Evolutionary conservation across 1,139 yeast species (phyloP).

Genomic region (Candida tetrigidarum): DNA sequence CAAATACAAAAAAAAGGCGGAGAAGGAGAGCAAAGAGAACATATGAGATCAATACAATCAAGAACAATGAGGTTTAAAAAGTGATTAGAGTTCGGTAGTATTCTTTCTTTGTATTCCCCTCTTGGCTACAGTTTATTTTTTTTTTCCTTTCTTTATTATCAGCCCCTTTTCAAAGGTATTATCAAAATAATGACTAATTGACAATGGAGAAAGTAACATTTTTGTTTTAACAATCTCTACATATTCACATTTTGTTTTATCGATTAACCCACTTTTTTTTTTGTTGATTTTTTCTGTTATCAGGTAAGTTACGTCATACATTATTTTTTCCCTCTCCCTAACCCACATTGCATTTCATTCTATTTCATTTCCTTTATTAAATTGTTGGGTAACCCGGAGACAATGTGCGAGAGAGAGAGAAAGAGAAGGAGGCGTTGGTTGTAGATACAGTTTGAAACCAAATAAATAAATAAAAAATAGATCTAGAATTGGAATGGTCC

Average conservation of each 20-base stretch:
- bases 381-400: no score
- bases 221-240: neutral
- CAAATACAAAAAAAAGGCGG: neutral
- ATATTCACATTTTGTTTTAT: neutral
- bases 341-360: neutral
- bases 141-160: neutral
- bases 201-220: neutral
- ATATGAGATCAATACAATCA: no score
- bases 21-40: no score
- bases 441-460: neutral
- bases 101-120: neutral
- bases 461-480: no score
- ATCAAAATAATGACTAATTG: neutral
- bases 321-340: neutral
- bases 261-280: neutral
- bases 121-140: neutral
- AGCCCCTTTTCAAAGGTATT: neutral
- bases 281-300: neutral
- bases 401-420: no score
- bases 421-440: no score
- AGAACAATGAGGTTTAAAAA: neutral
- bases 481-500: neutral
- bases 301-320: slow-evolving; percentile 2
- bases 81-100: neutral
- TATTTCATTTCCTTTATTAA: no score